A percentile compares a stretch with the other conserved stretches of the same genome.
These are phyloP conservation scores for Pilasporangium apinafurcum DNA, from an alignment of 352 stramenopile species.

Conservation along the genomic window DNA sequence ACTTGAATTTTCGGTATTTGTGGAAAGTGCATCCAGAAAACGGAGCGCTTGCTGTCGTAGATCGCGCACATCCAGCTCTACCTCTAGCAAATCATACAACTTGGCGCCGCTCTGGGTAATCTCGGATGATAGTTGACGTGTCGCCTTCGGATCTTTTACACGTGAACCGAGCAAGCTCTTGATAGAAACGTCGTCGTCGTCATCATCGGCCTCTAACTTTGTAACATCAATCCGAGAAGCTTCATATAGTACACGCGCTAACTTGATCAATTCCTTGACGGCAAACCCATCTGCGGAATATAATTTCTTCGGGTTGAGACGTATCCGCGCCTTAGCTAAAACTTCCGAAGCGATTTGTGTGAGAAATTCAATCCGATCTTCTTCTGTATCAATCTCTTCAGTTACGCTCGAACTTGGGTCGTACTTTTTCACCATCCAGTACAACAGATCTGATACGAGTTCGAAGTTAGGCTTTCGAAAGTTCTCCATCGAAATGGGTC, in stretches of 20 bases:
- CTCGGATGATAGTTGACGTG: slow-evolving; percentile 87
- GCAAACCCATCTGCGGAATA: slow-evolving; percentile 93
- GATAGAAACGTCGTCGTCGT: slow-evolving; percentile 66
- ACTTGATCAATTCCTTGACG: slow-evolving; percentile 93
- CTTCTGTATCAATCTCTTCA: slow-evolving; percentile 93
- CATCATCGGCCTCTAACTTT: slow-evolving; percentile 51
- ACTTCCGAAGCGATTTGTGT: slow-evolving; percentile 80
- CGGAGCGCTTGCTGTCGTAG: slow-evolving; percentile 78
- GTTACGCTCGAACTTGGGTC: slow-evolving; percentile 80
- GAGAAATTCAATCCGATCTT: slow-evolving; percentile 94
- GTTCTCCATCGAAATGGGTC: slow-evolving; percentile 89
- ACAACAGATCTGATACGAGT: slow-evolving; percentile 93
- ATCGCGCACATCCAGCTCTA: slow-evolving; percentile 86
- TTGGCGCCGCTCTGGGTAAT: slow-evolving; percentile 92
- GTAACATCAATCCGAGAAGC: slow-evolving; percentile 69
- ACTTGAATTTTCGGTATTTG: slow-evolving; percentile 72
- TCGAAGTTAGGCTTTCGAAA: slow-evolving; percentile 97
- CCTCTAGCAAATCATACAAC: slow-evolving; percentile 89
- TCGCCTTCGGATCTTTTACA: slow-evolving; percentile 87
- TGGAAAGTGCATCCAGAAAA: slow-evolving; percentile 90
- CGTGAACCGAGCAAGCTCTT: slow-evolving; percentile 68
- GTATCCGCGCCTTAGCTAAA: slow-evolving; percentile 87
- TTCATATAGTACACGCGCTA: slow-evolving; percentile 91
- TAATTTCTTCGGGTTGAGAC: slow-evolving; percentile 93
- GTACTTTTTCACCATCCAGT: slow-evolving; percentile 96